phyloP scores from a whole-genome alignment of 2,329 filamentous ascomycete genomes.

The Botrytis fragariae region DNA sequence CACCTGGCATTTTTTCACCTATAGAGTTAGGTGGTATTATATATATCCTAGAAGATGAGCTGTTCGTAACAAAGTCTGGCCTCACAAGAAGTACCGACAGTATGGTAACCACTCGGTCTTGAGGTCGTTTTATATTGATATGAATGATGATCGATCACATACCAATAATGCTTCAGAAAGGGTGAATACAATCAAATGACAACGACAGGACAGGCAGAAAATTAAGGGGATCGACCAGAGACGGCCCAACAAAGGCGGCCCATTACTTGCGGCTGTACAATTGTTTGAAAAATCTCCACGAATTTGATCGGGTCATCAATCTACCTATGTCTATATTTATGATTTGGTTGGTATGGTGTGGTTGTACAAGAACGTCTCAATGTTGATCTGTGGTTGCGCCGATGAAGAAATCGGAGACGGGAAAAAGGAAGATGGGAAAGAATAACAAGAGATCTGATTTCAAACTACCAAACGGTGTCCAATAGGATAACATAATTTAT shows the following conservation, averaged over 20 bases:
- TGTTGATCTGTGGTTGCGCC: neutral
- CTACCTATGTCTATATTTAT: neutral
- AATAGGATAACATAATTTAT: neutral
- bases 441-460: neutral
- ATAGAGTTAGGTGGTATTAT: neutral
- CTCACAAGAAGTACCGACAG: neutral
- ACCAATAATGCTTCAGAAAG: neutral
- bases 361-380: neutral
- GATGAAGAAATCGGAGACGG: neutral
- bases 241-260: neutral
- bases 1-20: neutral
- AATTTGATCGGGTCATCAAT: neutral
- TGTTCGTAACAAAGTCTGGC: neutral
- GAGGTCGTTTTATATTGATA: neutral
- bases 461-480: neutral
- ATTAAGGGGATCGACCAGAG: neutral
- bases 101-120: constrained; percentile 9
- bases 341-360: neutral
- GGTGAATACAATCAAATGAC: neutral
- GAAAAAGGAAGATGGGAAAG: neutral
- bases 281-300: neutral
- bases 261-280: neutral
- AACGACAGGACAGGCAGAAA: neutral
- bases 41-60: neutral
- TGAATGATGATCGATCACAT: neutral